These are phyloP conservation scores for Coffea canephora DNA, from an alignment of 257 asterid genomes.

Conservation along the genomic window DNA sequence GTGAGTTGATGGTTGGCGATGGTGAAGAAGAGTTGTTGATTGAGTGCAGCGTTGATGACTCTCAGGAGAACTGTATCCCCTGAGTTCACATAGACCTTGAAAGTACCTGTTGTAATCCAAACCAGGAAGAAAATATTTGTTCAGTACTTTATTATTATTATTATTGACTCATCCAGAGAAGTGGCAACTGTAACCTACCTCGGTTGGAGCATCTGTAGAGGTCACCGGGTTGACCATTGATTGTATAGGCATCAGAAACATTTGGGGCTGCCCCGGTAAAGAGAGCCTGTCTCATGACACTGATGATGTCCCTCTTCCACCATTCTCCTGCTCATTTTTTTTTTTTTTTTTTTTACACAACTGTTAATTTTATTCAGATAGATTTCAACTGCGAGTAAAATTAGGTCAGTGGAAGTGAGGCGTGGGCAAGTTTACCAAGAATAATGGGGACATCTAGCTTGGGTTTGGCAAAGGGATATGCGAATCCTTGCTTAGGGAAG, in stretches of 20 bases:
- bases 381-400: no score
- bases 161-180: background rate
- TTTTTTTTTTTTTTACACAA: background rate
- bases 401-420: no score
- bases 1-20: constrained; percentile 61
- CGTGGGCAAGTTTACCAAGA: constrained; percentile 39
- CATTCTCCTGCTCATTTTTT: constrained; percentile 56
- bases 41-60: constrained; percentile 70
- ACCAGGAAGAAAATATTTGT: background rate
- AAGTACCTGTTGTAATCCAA: constrained; percentile 38
- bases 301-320: constrained; percentile 68
- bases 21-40: constrained; percentile 59
- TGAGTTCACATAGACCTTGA: constrained; percentile 36
- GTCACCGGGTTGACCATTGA: constrained; percentile 61
- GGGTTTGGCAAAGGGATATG: constrained; percentile 50
- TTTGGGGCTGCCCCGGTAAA: constrained; percentile 78
- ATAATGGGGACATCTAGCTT: constrained; percentile 49
- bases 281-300: constrained; percentile 46
- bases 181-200: constrained; percentile 29
- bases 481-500: constrained; percentile 45
- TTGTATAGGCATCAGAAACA: constrained; percentile 48
- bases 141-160: no score
- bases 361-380: background rate
- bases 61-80: constrained; percentile 54
- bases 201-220: constrained; percentile 47